A percentile compares a stretch with the other conserved stretches of the same genome.
These are phyloP conservation scores for Diaporthe humulicola DNA, from an alignment of 2,329 filamentous ascomycete species.

Conservation along the genomic window DNA sequence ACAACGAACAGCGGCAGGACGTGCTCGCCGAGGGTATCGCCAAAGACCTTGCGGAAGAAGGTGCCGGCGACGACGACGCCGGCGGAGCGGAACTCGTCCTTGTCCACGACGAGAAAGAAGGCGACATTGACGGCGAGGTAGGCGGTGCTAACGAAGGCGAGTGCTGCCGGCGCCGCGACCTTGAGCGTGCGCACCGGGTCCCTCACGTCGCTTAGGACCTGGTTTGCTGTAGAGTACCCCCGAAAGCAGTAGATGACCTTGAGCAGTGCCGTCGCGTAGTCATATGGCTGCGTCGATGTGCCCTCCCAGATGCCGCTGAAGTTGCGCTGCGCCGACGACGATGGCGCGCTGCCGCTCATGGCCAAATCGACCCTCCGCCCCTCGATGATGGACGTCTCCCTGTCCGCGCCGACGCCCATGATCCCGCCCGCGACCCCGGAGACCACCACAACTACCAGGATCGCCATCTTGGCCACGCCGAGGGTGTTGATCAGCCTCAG, in stretches of 20 bases:
- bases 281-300: slow-evolving; percentile 56
- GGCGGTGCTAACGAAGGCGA: slow-evolving; percentile 65
- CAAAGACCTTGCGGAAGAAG: slow-evolving; percentile 70
- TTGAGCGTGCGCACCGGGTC: slow-evolving; percentile 70
- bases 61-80: slow-evolving; percentile 68
- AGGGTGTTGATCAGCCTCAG: slow-evolving; percentile 62
- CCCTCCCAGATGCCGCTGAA: slow-evolving; percentile 56
- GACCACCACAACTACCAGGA: slow-evolving; percentile 60
- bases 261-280: slow-evolving; percentile 64
- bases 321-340: slow-evolving; percentile 54
- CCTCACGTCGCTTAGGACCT: slow-evolving; percentile 68
- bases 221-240: slow-evolving; percentile 68
- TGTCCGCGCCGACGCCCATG: slow-evolving; percentile 48
- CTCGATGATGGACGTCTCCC: slow-evolving; percentile 33
- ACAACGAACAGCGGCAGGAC: slow-evolving; percentile 60
- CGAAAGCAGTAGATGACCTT: slow-evolving; percentile 70
- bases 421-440: slow-evolving; percentile 55
- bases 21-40: slow-evolving; percentile 55
- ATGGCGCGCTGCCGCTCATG: slow-evolving; percentile 42
- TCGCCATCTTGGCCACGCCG: slow-evolving; percentile 62
- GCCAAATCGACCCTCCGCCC: slow-evolving; percentile 43
- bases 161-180: slow-evolving; percentile 66
- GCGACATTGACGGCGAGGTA: slow-evolving; percentile 71
- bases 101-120: slow-evolving; percentile 70
- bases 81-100: slow-evolving; percentile 65